A percentile compares a stretch with the other conserved stretches of the same genome.
phyloP scores from a whole-genome alignment of 2,329 filamentous ascomycete species.

The Cercospora beticola region DNA sequence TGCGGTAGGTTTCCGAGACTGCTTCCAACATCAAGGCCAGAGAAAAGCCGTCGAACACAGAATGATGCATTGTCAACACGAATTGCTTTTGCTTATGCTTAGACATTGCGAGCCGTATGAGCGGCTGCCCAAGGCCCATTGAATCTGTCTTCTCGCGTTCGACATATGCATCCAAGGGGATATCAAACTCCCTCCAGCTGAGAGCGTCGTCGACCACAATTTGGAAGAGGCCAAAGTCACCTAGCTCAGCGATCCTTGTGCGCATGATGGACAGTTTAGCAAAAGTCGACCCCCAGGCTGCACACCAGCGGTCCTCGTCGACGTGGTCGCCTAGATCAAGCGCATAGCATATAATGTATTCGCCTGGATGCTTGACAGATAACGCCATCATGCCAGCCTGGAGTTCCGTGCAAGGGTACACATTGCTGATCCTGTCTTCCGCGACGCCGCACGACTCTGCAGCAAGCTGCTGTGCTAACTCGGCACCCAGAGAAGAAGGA shows the following conservation, averaged over 20 bases:
- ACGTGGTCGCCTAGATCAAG: background rate
- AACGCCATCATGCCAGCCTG: background rate
- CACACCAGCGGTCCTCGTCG: background rate
- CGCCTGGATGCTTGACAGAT: background rate
- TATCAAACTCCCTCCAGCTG: background rate
- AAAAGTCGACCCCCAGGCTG: background rate
- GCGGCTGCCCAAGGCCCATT: background rate
- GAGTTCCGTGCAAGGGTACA: background rate
- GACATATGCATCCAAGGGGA: background rate
- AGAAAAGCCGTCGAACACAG: background rate
- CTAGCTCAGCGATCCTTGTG: background rate
- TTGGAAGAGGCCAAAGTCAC: background rate
- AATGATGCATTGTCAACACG: background rate
- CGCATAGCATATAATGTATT: background rate
- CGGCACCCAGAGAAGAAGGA: background rate
- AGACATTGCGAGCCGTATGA: background rate
- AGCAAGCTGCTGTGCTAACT: background rate
- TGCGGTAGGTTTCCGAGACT: background rate
- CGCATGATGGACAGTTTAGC: background rate
- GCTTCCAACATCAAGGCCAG: background rate
- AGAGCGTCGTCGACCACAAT: background rate
- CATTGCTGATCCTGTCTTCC: background rate
- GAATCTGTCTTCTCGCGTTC: background rate
- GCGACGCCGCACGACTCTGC: background rate
- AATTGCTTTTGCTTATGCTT: background rate